Evolutionary conservation across 2,329 filamentous ascomycete species (phyloP).

Genomic region (Furcasterigmium sp.): DNA sequence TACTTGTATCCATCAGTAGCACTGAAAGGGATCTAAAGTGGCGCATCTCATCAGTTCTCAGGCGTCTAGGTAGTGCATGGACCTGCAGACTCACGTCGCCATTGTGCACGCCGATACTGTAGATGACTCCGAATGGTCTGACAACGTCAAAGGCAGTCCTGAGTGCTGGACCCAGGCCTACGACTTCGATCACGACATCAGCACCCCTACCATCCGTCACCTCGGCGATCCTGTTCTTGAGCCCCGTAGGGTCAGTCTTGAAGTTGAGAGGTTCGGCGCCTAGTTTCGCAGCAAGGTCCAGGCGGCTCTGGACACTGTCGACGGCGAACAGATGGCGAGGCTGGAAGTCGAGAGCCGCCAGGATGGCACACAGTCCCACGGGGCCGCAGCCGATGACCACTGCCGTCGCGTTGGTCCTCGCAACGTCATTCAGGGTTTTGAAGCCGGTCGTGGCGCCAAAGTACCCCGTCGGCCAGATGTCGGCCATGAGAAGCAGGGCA

Average conservation of each 20-base stretch:
- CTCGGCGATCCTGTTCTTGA: constrained; percentile 66
- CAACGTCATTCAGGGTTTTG: constrained; percentile 50
- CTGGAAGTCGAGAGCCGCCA: constrained; percentile 69
- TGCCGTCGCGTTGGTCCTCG: constrained; percentile 62
- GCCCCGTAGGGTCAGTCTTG: constrained; percentile 55
- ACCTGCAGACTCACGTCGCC: constrained; percentile 47
- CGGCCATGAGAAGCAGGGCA: constrained; percentile 80
- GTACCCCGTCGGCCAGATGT: constrained; percentile 85
- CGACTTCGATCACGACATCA: constrained; percentile 78
- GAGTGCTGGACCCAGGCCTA: constrained; percentile 64
- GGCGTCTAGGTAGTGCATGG: background rate
- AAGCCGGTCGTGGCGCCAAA: constrained; percentile 80
- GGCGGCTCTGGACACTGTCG: constrained; percentile 69
- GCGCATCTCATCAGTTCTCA: background rate
- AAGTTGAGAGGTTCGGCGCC: constrained; percentile 86
- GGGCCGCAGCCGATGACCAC: constrained; percentile 82
- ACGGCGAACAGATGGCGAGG: constrained; percentile 75
- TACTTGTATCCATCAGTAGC: constrained; percentile 58
- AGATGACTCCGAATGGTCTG: constrained; percentile 67
- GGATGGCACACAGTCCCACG: constrained; percentile 77
- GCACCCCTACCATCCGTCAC: constrained; percentile 76
- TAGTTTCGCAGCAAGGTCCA: constrained; percentile 66
- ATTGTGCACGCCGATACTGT: constrained; percentile 73
- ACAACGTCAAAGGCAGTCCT: constrained; percentile 66
- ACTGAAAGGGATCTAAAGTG: constrained; percentile 57